phyloP scores from a whole-genome alignment of 768 basidiomycete genomes.

The Pisolithus marmoratus region DNA sequence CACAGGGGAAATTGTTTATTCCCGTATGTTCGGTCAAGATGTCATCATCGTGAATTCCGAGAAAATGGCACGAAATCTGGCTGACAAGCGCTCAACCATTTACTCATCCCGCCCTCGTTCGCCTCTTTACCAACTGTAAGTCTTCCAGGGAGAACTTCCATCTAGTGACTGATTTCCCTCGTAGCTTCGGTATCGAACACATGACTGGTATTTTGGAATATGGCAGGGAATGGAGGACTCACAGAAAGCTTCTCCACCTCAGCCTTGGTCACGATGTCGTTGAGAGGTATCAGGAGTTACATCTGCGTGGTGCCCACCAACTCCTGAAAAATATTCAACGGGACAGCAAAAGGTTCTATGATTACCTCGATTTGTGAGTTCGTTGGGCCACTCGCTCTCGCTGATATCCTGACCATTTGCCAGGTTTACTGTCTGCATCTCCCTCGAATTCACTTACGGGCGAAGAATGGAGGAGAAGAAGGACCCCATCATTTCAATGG shows the following conservation, averaged over 20 bases:
- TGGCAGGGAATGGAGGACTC: conserved; percentile 11
- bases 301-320: conserved; percentile 26
- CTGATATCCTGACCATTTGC: no score
- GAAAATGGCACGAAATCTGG: conserved; percentile 1
- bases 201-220: conserved; percentile 7
- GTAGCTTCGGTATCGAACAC: conserved; percentile 8
- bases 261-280: conserved; percentile 2
- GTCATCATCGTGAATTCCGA: conserved; percentile 3
- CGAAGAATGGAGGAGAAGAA: conserved; percentile 14
- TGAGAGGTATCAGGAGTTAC: conserved; percentile 28
- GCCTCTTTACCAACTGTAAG: background rate
- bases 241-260: conserved; percentile 10
- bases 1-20: conserved; percentile 1
- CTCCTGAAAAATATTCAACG: conserved; percentile 25
- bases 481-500: conserved; percentile 19
- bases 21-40: background rate
- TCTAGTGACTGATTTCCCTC: no score
- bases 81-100: background rate
- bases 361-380: no score
- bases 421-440: no score
- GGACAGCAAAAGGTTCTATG: no score
- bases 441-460: conserved; percentile 23
- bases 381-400: no score
- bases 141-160: background rate
- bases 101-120: background rate